Evolutionary conservation across 2,329 filamentous ascomycete genomes (phyloP).

Genomic region (Ophiostoma ulmi): DNA sequence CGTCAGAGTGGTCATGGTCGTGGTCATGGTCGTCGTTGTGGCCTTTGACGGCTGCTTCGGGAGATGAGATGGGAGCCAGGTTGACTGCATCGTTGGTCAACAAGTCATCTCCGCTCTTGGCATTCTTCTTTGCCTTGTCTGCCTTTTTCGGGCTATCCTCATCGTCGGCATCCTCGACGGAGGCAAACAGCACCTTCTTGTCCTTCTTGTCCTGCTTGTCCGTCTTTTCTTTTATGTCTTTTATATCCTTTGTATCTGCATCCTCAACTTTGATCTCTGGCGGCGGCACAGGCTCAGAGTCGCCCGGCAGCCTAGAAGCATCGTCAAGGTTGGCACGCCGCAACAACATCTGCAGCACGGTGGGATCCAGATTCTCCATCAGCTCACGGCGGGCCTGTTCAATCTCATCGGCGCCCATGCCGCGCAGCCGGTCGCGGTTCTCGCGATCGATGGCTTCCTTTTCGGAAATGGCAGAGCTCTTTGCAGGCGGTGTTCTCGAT

Average conservation of each 20-base stretch:
- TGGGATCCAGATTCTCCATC: conserved; percentile 69
- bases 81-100: conserved; percentile 31
- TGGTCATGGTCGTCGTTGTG: conserved; percentile 28
- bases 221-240: conserved; percentile 22
- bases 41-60: conserved; percentile 24
- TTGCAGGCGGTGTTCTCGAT: neutral
- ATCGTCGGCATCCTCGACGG: conserved; percentile 7
- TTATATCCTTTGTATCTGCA: neutral
- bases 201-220: conserved; percentile 22
- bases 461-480: conserved; percentile 41
- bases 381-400: conserved; percentile 73
- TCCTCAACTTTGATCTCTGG: conserved; percentile 21
- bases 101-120: conserved; percentile 11
- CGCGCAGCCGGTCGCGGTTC: conserved; percentile 66
- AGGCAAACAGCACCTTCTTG: conserved; percentile 18
- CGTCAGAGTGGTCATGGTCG: conserved; percentile 27
- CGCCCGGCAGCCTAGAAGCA: conserved; percentile 32
- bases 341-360: conserved; percentile 70
- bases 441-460: conserved; percentile 72
- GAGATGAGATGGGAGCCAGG: conserved; percentile 39
- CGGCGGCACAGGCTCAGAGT: conserved; percentile 16
- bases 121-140: conserved; percentile 11
- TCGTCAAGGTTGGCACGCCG: conserved; percentile 72
- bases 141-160: neutral
- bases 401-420: conserved; percentile 80